A percentile compares a stretch with the other conserved stretches of the same genome.
These are phyloP conservation scores for Fragaria vesca DNA, from an alignment of 306 rosid species.

Conservation along the genomic window DNA sequence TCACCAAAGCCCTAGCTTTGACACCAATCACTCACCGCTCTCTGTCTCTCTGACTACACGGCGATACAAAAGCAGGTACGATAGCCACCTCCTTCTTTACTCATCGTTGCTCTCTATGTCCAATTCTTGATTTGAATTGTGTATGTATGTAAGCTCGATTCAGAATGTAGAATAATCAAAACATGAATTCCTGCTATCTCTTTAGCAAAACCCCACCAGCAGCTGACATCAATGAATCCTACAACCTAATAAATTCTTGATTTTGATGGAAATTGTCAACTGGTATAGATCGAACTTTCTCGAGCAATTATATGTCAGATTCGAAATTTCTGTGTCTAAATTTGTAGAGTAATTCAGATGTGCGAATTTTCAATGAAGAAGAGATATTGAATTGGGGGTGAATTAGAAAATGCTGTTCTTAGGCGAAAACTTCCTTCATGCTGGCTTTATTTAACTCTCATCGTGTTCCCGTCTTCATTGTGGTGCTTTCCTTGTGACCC, in stretches of 20 bases:
- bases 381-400: neutral
- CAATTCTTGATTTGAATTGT: neutral
- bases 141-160: neutral
- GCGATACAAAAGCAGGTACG: constrained; percentile 6
- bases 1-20: constrained; percentile 6
- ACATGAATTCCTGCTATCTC: neutral
- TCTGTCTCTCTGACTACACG: neutral
- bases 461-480: too few relatives aligned
- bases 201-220: too few relatives aligned
- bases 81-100: neutral
- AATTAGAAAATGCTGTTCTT: neutral
- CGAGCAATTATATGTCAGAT: neutral
- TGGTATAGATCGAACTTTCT: neutral
- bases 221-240: neutral
- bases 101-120: neutral
- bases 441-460: neutral
- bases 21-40: neutral
- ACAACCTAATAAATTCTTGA: neutral
- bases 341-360: neutral
- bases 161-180: neutral
- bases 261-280: neutral
- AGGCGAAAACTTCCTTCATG: neutral
- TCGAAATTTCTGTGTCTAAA: neutral
- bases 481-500: neutral
- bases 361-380: neutral